A percentile compares a stretch with the other conserved stretches of the same genome.
phyloP scores from a whole-genome alignment of 2,329 filamentous ascomycete species.

The Apiospora marii region DNA sequence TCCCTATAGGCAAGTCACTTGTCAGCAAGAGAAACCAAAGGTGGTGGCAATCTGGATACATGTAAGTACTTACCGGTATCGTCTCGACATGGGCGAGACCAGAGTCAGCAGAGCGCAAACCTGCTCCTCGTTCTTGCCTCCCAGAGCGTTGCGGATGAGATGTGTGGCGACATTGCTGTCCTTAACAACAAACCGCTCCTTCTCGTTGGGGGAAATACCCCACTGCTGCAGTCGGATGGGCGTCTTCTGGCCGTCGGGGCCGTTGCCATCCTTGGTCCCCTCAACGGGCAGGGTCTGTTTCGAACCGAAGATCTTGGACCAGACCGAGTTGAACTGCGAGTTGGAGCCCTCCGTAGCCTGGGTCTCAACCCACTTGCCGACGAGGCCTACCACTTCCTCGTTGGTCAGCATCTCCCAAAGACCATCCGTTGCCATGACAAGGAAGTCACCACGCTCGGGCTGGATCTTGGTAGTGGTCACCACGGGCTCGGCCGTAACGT shows the following conservation, averaged over 20 bases:
- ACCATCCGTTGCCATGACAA: slow-evolving; percentile 95
- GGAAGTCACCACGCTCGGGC: slow-evolving; percentile 89
- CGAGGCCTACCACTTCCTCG: slow-evolving; percentile 94
- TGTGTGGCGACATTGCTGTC: slow-evolving; percentile 98
- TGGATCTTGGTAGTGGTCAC: slow-evolving; percentile 92
- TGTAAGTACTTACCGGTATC: slow-evolving; percentile 76
- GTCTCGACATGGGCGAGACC: slow-evolving; percentile 86
- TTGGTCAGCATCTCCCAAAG: slow-evolving; percentile 99
- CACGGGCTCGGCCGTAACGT: slow-evolving; percentile 95
- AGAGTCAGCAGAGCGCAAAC: slow-evolving; percentile 90
- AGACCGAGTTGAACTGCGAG: slow-evolving; percentile 74
- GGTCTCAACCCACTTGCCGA: slow-evolving; percentile 94
- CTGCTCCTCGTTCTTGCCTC: slow-evolving; percentile 92
- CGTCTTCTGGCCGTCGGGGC: slow-evolving; percentile 76
- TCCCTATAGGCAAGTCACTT: slow-evolving; percentile 65
- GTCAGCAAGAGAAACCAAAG: slow-evolving; percentile 14
- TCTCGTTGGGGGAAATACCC: slow-evolving; percentile 77
- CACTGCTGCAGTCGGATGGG: slow-evolving; percentile 92
- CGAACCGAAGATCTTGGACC: slow-evolving; percentile 70
- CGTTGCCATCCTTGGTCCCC: slow-evolving; percentile 55
- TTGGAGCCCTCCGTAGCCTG: slow-evolving; percentile 61
- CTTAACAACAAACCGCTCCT: slow-evolving; percentile 88
- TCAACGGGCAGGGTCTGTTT: slow-evolving; percentile 78
- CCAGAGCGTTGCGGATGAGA: slow-evolving; percentile 91
- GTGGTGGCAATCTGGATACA: background rate